Percentiles rank a stretch among this genome's conserved stretches.
Conservation (phyloP, 2,329 filamentous ascomycete species). For the Rhynchosporium secalis region DNA sequence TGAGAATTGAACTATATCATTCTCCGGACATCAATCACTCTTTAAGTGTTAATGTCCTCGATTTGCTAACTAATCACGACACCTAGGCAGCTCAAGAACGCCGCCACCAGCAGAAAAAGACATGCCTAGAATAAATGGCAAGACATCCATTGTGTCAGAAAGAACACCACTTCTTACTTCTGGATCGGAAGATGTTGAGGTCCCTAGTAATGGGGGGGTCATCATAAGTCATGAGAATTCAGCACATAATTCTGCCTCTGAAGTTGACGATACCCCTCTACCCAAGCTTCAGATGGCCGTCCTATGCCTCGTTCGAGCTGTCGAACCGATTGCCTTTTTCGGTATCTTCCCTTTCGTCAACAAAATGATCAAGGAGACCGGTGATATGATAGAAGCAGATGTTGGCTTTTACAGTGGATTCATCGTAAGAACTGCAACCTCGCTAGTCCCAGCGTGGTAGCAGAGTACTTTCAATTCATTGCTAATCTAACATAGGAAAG, state of each 20-base stretch:
- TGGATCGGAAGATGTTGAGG: slow-evolving; percentile 20
- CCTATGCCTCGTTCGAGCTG: slow-evolving; percentile 70
- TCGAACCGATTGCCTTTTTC: slow-evolving; percentile 83
- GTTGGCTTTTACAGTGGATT: slow-evolving; percentile 79
- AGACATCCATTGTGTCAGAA: slow-evolving; percentile 16
- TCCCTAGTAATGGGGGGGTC: slow-evolving; percentile 3
- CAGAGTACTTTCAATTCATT: neutral
- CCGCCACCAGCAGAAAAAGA: neutral
- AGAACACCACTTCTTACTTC: slow-evolving; percentile 27
- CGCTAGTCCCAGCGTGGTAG: neutral
- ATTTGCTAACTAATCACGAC: neutral
- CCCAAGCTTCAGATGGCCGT: slow-evolving; percentile 67
- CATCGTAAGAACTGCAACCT: slow-evolving; percentile 47
- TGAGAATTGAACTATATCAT: neutral
- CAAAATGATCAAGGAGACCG: slow-evolving; percentile 71
- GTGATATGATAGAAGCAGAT: slow-evolving; percentile 60
- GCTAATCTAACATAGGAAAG: slow-evolving; percentile 48
- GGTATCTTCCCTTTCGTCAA: slow-evolving; percentile 80
- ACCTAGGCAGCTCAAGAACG: neutral
- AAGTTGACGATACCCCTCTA: slow-evolving; percentile 46
- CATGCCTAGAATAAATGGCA: neutral
- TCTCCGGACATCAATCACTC: too few relatives aligned
- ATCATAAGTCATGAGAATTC: neutral
- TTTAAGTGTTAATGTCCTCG: neutral
- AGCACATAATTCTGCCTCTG: neutral